Evolutionary conservation across 495 filamentous ascomycete species (phyloP).

Genomic region (Talaromyces proteolyticus): DNA sequence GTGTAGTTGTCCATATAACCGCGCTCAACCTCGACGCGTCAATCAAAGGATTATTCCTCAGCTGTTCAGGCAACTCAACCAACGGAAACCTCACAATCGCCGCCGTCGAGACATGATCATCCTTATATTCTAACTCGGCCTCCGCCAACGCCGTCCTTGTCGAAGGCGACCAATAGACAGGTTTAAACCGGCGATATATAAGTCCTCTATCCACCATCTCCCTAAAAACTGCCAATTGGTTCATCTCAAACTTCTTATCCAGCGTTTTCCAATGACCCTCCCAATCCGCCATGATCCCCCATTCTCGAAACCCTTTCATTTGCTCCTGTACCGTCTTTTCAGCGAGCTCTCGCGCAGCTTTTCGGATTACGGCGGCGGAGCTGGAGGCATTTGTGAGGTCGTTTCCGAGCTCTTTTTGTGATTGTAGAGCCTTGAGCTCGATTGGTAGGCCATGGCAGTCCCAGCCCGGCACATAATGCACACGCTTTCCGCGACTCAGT

Average conservation of each 20-base stretch:
- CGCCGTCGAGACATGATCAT: conserved; percentile 72
- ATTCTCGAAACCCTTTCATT: conserved; percentile 74
- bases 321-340: conserved; percentile 68
- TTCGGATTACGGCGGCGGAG: conserved; percentile 46
- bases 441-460: conserved; percentile 98
- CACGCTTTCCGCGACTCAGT: conserved; percentile 66
- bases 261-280: conserved; percentile 87
- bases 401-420: conserved; percentile 23
- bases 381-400: conserved; percentile 3
- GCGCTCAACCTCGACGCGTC: conserved; percentile 49
- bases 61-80: conserved; percentile 36
- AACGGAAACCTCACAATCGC: conserved; percentile 81
- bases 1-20: conserved; percentile 95
- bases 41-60: conserved; percentile 32
- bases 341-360: conserved; percentile 70
- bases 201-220: conserved; percentile 79
- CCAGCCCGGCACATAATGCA: conserved; percentile 93
- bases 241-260: conserved; percentile 80
- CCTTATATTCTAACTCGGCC: conserved; percentile 92
- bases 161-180: conserved; percentile 94
- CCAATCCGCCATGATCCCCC: conserved; percentile 94
- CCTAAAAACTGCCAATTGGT: conserved; percentile 78
- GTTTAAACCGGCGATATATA: conserved; percentile 83
- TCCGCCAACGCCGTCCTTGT: conserved; percentile 89
- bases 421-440: conserved; percentile 89